Percentiles rank a stretch among this genome's conserved stretches.
Conservation (phyloP, 2,329 filamentous ascomycete genomes). For the Ophiostoma sp. region DNA sequence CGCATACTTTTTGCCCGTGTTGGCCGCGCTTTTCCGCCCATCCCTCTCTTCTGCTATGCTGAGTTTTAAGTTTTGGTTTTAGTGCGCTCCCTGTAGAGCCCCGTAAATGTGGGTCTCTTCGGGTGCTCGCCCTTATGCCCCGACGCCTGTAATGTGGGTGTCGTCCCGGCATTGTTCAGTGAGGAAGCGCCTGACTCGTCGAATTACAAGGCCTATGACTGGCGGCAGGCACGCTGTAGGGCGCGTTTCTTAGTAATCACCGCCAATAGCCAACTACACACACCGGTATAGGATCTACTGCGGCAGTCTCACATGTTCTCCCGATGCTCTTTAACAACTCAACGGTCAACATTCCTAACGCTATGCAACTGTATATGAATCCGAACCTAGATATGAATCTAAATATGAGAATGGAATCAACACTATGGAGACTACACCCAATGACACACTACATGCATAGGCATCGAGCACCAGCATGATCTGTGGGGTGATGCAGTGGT, state of each 20-base stretch:
- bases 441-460: not conserved
- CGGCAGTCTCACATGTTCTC: not conserved
- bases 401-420: not conserved
- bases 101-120: constrained; percentile 2
- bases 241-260: not conserved
- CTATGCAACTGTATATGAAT: not conserved
- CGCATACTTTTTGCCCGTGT: constrained; percentile 3
- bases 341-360: not conserved
- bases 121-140: constrained; percentile 1
- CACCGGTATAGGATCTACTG: constrained; percentile 2
- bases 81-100: not conserved
- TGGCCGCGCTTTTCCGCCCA: not conserved
- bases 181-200: not conserved
- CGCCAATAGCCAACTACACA: not conserved
- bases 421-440: not conserved
- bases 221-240: constrained; percentile 11
- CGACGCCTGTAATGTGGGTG: constrained; percentile 6
- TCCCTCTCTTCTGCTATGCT: not conserved
- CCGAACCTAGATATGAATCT: not conserved
- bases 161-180: not conserved
- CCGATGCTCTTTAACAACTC: not conserved
- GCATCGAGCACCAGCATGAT: not conserved
- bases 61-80: constrained; percentile 13
- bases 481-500: not conserved
- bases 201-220: constrained; percentile 9